Percentiles rank a stretch among this genome's conserved stretches.
phyloP scores from a whole-genome alignment of 371 early-diverging fungal species.

The Batkoa obscura region DNA sequence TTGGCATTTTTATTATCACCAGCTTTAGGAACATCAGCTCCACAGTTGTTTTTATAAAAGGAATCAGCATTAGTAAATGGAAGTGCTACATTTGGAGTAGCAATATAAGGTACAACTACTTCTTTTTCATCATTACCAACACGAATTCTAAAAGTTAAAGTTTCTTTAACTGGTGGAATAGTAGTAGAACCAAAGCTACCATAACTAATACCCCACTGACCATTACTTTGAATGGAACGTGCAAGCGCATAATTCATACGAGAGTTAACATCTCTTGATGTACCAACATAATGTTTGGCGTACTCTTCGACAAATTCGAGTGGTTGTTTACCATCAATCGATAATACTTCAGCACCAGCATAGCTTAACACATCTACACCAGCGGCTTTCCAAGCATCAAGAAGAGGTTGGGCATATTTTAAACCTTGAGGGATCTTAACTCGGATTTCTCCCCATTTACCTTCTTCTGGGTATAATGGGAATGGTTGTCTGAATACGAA shows the following conservation, averaged over 20 bases:
- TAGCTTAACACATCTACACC: neutral
- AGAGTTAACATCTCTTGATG: slow-evolving; percentile 1
- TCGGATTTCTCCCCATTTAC: neutral
- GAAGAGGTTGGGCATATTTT: neutral
- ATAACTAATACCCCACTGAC: neutral
- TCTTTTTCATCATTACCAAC: neutral
- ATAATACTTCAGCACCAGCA: neutral
- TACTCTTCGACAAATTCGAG: neutral
- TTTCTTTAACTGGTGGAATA: neutral
- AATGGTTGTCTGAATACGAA: slow-evolving; percentile 5
- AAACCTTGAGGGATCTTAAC: neutral
- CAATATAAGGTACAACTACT: neutral
- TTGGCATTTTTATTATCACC: neutral
- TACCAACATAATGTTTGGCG: neutral
- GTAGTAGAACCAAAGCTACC: slow-evolving; percentile 3
- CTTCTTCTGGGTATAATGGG: neutral
- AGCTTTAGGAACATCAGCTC: neutral
- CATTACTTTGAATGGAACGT: neutral
- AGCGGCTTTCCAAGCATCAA: neutral
- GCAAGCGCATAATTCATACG: neutral
- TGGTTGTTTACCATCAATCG: neutral
- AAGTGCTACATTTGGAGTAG: neutral
- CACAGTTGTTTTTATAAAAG: neutral
- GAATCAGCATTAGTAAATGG: neutral
- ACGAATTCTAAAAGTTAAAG: neutral